Evolutionary conservation across 2,329 filamentous ascomycete species (phyloP).

Genomic region (Dactylellina drechsleri): DNA sequence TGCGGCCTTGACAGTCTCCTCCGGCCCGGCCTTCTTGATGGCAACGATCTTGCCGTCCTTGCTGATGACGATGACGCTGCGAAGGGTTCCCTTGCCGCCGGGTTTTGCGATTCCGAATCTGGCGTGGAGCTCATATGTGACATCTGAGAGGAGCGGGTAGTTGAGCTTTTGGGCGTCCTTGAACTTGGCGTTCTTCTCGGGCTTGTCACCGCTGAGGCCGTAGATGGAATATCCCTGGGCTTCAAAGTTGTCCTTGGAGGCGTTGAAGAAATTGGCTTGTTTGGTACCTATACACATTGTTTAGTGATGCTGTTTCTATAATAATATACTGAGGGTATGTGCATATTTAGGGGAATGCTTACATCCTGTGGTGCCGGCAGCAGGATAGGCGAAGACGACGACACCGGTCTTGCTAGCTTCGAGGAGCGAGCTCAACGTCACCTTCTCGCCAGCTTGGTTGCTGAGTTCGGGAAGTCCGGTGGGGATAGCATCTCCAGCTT

Average conservation of each 20-base stretch:
- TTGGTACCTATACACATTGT: conserved; percentile 74
- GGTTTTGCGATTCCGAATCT: conserved; percentile 90
- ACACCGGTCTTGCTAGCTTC: conserved; percentile 85
- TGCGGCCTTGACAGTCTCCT: conserved; percentile 55
- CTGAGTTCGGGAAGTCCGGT: conserved; percentile 70
- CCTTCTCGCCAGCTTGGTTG: conserved; percentile 84
- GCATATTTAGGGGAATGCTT: conserved; percentile 64
- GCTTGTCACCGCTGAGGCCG: conserved; percentile 85
- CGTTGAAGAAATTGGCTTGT: conserved; percentile 92
- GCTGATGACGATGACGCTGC: conserved; percentile 89
- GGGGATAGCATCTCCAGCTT: conserved; percentile 57
- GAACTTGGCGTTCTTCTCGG: conserved; percentile 93
- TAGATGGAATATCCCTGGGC: conserved; percentile 85
- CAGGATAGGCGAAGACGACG: conserved; percentile 91
- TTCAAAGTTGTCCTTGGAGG: conserved; percentile 80
- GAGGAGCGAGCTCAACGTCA: conserved; percentile 80
- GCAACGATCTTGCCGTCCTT: conserved; percentile 65
- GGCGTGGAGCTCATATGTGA: conserved; percentile 75
- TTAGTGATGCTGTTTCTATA: conserved; percentile 11
- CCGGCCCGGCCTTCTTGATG: conserved; percentile 55
- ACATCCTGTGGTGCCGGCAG: conserved; percentile 92
- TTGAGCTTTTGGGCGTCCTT: conserved; percentile 89
- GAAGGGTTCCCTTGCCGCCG: conserved; percentile 73
- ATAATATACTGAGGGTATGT: background rate
- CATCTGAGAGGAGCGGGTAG: conserved; percentile 89